Base-by-base conservation (phyloP, 148 eudicot species). In the Nepenthes gracilis region DNA sequence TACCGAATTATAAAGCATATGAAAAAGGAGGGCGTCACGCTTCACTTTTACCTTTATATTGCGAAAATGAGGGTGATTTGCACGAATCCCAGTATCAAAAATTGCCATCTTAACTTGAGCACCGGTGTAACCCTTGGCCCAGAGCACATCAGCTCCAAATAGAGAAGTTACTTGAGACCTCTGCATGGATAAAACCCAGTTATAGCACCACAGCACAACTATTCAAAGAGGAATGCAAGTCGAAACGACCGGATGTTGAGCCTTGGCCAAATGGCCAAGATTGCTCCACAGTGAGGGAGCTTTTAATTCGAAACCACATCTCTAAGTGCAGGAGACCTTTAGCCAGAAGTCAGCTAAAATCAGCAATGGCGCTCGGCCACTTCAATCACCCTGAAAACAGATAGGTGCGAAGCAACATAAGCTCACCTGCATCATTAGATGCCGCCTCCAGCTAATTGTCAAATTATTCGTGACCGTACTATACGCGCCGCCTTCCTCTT, bases 21-120 rank as follows among this genome's bases (percentile, higher is more conserved):
- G 8, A 3, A 40, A 40, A 3, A 8, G 8, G 45, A 40, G 45
- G 4, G 8, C 23, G 23, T 23, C 23, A 23, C 23, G 23, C 23
- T 23, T 23, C 23, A 23, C 23, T 23, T 23, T 23, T 82, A 93
- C 99, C 96, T 93, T 93, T 63, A 93, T 86, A 70, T 93, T 86
- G 36, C 99, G 96, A 69, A 93, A 93, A 78, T 93, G 96, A 35
- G 95, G 95, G 75, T 93, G 99, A 67, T 82, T 56, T 63, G 85
- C 80, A 55, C 99, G 90, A 63, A 93, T 93, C 14, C 99, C 99
- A 71, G 99, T 88, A 72, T 93, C 99, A 71, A 93, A 93, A 50
- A 93, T 84, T 33, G 99, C 99, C 99, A 93, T 88, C 64, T 86
- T 93, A 59, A 93, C 99, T 76, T 88, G 86, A 32, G 85, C 78